Evolutionary conservation across 441 rosid genomes (phyloP), one percentile per base, ranked within the genome.

Genomic region (Pelargonium fulgidum): DNA sequence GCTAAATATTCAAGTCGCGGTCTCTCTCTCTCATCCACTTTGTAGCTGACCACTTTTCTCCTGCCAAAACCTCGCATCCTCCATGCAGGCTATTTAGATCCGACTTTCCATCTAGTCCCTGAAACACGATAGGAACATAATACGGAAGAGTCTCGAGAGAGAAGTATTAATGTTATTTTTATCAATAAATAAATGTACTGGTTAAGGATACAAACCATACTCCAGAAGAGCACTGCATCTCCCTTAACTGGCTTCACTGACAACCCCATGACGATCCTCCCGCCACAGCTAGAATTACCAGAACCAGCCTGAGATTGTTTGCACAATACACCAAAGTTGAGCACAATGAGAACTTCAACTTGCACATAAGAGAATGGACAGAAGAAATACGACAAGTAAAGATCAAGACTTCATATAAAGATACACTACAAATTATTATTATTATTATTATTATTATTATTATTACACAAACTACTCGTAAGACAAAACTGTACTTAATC

Each of bases 31-130:
- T 87, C 99, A 91, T 89, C 99, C 99, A 93, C 84, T 93, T 93
- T 17, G 99, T 93, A 73, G 99, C 97, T 13, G 97, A 93, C 97
- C 99, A 93, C 78, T 93, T 93, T 81, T 87, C 95, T 44, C 97
- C 96, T 0, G 93, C 70, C 65, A 89, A 74, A 64, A 93, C 96
- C 84, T 89, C 89, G 33, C 99, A 93, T 74, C 97, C 99, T 50
- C 97, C 97, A 63, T 93, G 99, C 66, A 91, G 72, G 85, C 99
- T 93, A 39, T 77, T 87, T 3, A 89, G 91, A 81, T 93, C 99
- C n/a, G 96, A 88, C 64, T 87, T 84, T 69, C 99, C 99, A 4
- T 93, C 93, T 6, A 93, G 76, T 54, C 99, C 99, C 99, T 93
- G 82, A 58, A 68, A 68, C 58, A 63, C 0, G 0, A 33, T 33